These are phyloP conservation scores for Albugo laibachii DNA, from an alignment of 352 stramenopile species.

Conservation along the genomic window DNA sequence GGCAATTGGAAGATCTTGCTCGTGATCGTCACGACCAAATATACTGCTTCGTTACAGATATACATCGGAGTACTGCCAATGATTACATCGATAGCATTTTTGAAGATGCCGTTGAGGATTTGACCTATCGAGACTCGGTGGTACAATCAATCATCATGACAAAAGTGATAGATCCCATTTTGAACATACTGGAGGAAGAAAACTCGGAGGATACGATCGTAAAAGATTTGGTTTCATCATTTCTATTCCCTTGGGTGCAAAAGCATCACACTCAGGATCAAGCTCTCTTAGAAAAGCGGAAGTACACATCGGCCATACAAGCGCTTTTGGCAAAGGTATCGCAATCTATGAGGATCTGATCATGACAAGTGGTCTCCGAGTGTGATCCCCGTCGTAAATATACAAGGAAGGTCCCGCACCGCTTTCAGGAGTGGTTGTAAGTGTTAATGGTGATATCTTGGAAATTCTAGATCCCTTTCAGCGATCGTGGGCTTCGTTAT, in stretches of 20 bases:
- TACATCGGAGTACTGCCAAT: constrained; percentile 57
- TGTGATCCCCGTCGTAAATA: too few relatives aligned
- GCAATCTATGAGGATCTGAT: too few relatives aligned
- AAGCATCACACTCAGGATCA: constrained; percentile 28
- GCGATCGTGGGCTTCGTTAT: too few relatives aligned
- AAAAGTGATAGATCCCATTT: constrained; percentile 21
- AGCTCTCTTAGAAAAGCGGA: too few relatives aligned
- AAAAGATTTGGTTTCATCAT: constrained; percentile 59
- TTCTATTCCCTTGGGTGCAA: constrained; percentile 61
- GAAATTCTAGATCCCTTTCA: too few relatives aligned
- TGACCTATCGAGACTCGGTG: constrained; percentile 6
- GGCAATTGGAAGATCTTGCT: constrained; percentile 72
- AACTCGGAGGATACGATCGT: constrained; percentile 42
- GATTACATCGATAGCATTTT: constrained; percentile 56
- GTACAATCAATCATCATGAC: constrained; percentile 29
- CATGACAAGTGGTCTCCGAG: too few relatives aligned
- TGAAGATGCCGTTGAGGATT: constrained; percentile 25
- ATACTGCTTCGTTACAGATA: constrained; percentile 44
- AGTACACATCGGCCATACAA: too few relatives aligned
- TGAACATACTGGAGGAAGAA: constrained; percentile 24
- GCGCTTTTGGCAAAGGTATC: too few relatives aligned
- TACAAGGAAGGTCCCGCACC: too few relatives aligned
- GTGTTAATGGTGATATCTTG: too few relatives aligned
- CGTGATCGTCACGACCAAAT: constrained; percentile 71
- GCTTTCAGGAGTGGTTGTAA: too few relatives aligned